A percentile compares a stretch with the other conserved stretches of the same genome.
Conservation (phyloP, 2,329 filamentous ascomycete genomes). For the Fonsecaea erecta region DNA sequence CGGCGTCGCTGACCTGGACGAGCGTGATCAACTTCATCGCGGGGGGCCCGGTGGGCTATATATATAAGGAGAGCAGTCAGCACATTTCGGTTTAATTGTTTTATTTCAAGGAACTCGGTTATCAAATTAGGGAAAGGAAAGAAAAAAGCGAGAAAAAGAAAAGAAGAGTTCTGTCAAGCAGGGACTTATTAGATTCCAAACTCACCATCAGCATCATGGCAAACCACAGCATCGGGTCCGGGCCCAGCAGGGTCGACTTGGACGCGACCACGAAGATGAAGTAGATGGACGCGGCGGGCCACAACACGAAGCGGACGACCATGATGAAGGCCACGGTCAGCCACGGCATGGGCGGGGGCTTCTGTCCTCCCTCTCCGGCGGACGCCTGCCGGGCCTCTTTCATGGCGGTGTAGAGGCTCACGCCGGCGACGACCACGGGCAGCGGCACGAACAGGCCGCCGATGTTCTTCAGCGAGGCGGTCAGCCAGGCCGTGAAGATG, state of each 20-base stretch:
- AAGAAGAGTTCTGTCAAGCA: too few relatives aligned
- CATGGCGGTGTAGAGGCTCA: conserved; percentile 64
- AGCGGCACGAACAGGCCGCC: conserved; percentile 67
- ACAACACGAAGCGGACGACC: conserved; percentile 63
- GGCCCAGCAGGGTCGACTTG: conserved; percentile 56
- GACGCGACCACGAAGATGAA: conserved; percentile 61
- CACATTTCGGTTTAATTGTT: too few relatives aligned
- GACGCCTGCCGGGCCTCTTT: conserved; percentile 50
- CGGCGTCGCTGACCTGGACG: conserved; percentile 47
- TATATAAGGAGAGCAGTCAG: background rate
- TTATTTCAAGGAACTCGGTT: too few relatives aligned
- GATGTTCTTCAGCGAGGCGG: conserved; percentile 64
- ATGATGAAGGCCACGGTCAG: conserved; percentile 57
- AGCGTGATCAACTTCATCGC: conserved; percentile 61
- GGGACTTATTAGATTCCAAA: background rate
- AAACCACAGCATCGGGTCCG: conserved; percentile 70
- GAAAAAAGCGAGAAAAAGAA: background rate
- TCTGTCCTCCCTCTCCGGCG: conserved; percentile 32
- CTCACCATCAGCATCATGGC: conserved; percentile 61
- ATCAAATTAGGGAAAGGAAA: too few relatives aligned
- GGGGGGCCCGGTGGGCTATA: conserved; percentile 56
- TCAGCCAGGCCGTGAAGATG: conserved; percentile 70
- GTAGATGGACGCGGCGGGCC: conserved; percentile 62
- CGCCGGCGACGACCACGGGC: conserved; percentile 69
- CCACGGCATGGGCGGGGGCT: conserved; percentile 55